Evolutionary conservation across 306 rosid species (phyloP), one percentile per base, ranked within the genome.

Genomic region (Crataegus laevigata): DNA sequence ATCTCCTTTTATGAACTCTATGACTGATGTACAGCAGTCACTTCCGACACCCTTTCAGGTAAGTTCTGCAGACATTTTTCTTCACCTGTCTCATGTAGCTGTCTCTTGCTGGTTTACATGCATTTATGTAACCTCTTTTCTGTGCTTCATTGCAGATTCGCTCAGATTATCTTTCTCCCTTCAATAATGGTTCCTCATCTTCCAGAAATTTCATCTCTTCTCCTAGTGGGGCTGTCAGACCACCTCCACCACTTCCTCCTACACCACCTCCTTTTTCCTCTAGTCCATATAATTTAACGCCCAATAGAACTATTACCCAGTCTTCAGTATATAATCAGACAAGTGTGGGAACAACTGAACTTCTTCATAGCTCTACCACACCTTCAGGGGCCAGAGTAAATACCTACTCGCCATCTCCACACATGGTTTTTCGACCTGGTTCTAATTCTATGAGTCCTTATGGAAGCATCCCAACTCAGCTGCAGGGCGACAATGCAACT

Each of bases 161-260:
- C 63, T 77, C 82, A 0, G 99, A 94, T 63, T 94, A 89, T 83
- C 79, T 79, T 73, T 87, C 97, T 72, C 74, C 83, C 52, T 91
- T 82, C 66, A 84, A 84, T 84, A 87, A 82, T 75, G 83, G 72
- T 77, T 84, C 91, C 32, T 8, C 87, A 52, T 80, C 90, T 84
- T 86, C 89, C 42, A 87, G 96, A 86, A 81, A 64, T 63, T 79
- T 91, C 66, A 73, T 77, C 59, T 86, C 94, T 75, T 87, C 96
- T 71, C 90, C 99, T 34, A 74, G 92, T 77, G 92, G 94, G 69
- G 87, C 85, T 68, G 88, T 76, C 76, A 88, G 99, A 84, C 86
- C 84, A 22, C 96, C 92, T 52, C 98, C 98, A 57, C 99, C 99
- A 5, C 99, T 94, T 81, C 99, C 99, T 71, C 97, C 91, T 36